phyloP scores from a whole-genome alignment of 164 flowering plant species.

The Saururus chinensis region DNA sequence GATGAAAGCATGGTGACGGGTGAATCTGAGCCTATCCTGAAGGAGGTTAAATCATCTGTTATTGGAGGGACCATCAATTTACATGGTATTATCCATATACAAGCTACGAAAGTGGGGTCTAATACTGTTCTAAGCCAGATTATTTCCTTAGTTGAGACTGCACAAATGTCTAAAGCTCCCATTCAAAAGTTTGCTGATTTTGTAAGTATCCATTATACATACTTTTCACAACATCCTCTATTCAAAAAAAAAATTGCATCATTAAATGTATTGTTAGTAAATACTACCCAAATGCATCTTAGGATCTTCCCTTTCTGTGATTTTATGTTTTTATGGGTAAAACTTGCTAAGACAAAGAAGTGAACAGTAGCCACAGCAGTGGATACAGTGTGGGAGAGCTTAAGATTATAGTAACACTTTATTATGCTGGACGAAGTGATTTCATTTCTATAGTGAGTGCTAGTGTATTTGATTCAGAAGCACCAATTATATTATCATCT shows the following conservation, averaged over 20 bases:
- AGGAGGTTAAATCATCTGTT: conserved; percentile 57
- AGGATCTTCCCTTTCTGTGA: no score
- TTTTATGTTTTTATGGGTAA: no score
- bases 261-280: no score
- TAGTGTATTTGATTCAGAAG: no score
- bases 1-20: conserved; percentile 99
- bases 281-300: no score
- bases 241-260: background rate
- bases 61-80: conserved; percentile 96
- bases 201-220: conserved; percentile 40
- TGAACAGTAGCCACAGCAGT: no score
- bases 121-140: conserved; percentile 89
- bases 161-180: conserved; percentile 99
- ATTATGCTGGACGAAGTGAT: no score
- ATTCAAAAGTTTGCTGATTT: conserved; percentile 96
- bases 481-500: no score
- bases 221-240: background rate
- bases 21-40: conserved; percentile 69
- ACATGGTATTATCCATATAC: conserved; percentile 77
- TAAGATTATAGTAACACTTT: no score
- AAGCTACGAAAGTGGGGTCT: conserved; percentile 93
- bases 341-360: no score
- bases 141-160: conserved; percentile 87
- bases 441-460: no score
- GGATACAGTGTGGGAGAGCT: no score